Conservation (phyloP, 352 stramenopile genomes). For the Phytopythium ostracodes region DNA sequence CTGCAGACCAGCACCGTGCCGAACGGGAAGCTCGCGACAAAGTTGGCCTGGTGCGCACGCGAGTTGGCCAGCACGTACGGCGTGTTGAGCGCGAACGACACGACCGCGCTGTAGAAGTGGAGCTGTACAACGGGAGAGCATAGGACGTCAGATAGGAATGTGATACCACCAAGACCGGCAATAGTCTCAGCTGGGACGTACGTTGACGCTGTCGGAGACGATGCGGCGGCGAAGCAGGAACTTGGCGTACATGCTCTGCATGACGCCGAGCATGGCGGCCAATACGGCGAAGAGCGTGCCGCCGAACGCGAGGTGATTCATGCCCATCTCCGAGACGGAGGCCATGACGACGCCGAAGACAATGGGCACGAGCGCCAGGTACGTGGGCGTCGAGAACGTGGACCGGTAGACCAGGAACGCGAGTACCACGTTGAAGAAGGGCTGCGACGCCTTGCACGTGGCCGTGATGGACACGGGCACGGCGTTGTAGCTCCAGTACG, state of each 20-base stretch:
- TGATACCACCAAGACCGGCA: no score
- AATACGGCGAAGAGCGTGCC: conserved; percentile 69
- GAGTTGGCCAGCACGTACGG: conserved; percentile 64
- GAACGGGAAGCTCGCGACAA: conserved; percentile 69
- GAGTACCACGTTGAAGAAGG: conserved; percentile 85
- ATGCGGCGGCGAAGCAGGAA: conserved; percentile 76
- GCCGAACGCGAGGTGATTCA: conserved; percentile 74
- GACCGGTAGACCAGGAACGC: conserved; percentile 70
- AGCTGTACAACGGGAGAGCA: conserved; percentile 36
- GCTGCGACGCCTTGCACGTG: conserved; percentile 85
- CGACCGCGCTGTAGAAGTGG: conserved; percentile 82
- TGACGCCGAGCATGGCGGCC: conserved; percentile 73
- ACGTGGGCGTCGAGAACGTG: conserved; percentile 67
- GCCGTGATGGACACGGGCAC: conserved; percentile 82
- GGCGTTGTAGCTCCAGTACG: conserved; percentile 87
- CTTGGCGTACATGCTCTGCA: conserved; percentile 89
- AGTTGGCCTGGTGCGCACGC: conserved; percentile 46
- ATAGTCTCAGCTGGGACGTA: conserved; percentile 22
- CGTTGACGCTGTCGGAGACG: conserved; percentile 78
- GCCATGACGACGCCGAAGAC: conserved; percentile 78
- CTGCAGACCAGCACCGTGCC: conserved; percentile 69
- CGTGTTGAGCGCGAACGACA: conserved; percentile 83
- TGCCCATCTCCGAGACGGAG: conserved; percentile 84
- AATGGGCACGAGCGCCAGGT: conserved; percentile 78
- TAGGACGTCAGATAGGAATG: not conserved